Base-by-base conservation (phyloP, 1,284 basidiomycete genomes). In the Fomitiporia mediterranea region DNA sequence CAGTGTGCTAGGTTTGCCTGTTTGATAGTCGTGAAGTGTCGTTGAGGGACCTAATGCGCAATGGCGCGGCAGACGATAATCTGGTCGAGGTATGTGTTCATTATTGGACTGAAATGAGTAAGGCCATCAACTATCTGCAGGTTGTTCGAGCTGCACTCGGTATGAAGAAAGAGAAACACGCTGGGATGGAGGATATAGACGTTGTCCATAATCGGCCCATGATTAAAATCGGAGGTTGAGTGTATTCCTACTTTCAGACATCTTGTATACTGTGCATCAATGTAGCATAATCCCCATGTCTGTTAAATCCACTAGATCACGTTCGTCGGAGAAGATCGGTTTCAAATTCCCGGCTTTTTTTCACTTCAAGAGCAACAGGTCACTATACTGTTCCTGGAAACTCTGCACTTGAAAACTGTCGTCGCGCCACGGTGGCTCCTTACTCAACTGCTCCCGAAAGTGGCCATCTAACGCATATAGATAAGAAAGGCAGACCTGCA, bases 141-240 rank as follows among this genome's bases (percentile, higher is more conserved):
- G 78, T 81, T 2, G 86, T 94, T 42, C 81, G 82, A 2, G 71
- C 67, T 7, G 89, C 91, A 4, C 82, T 94, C 1, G 71, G 70
- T 21, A 79, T 81, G 47, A 95, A 94, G 74, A 82, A 89, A 65
- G 90, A 84, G 67, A 92, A 89, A 65, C 92, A 95, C 66, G 86
- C 82, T 52, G 89, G 82, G 55, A 93, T 90, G 89, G 83, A 89
- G 68, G 78, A 82, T 62, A 89, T 90, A 60, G 84, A 87, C 69
- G 85, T 83, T 59, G 70, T 82, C 39, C 81, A 81, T 49, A 92
- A 91, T 72, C 77, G 90, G 57, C 88, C 89, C 13, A 94, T 94
- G 91, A 94, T 94, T 62, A 75, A 91, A 60, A 95, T 94, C 70
- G 93, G 92, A 72, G 87, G 86, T 84, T 89, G 78, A 86, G 79